Percentiles rank a stretch among this genome's conserved stretches.
Evolutionary conservation across 345 rosid genomes (phyloP).

Genomic region (Euphorbia lathyris): DNA sequence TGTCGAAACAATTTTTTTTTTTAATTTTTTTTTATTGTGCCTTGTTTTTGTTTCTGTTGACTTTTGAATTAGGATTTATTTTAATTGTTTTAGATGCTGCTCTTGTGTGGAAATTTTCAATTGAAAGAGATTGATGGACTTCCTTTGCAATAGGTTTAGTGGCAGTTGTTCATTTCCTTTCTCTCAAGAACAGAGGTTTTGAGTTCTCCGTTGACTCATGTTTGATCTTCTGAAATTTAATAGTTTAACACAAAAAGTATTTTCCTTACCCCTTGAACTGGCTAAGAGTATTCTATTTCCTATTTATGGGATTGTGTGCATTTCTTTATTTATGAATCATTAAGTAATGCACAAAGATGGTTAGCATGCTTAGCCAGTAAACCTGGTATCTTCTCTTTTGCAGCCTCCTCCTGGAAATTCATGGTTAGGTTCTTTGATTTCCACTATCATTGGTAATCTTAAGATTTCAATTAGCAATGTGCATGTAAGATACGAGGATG

Average conservation of each 20-base stretch:
- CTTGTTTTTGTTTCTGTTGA: not conserved
- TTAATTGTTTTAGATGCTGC: not conserved
- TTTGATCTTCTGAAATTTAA: not conserved
- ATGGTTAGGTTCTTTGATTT: constrained; percentile 91
- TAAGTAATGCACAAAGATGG: not conserved
- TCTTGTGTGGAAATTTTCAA: not conserved
- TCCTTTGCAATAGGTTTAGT: not conserved
- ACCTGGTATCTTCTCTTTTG: constrained; percentile 34
- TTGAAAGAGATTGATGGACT: not conserved
- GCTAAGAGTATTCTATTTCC: not conserved
- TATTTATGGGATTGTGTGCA: not conserved
- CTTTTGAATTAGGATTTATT: not conserved
- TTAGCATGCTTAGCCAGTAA: not conserved
- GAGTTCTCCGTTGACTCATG: not conserved
- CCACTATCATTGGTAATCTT: constrained; percentile 93
- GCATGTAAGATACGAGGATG: constrained; percentile 95
- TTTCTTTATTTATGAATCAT: not conserved
- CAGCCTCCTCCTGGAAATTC: constrained; percentile 85
- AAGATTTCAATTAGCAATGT: constrained; percentile 97
- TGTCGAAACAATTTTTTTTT: not conserved
- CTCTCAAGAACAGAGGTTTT: not conserved
- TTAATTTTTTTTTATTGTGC: not conserved
- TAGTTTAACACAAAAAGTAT: not conserved
- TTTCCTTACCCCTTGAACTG: not conserved
- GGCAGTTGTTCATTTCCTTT: not conserved